Conservation (phyloP, 345 rosid species). For the Sonneratia alba region DNA sequence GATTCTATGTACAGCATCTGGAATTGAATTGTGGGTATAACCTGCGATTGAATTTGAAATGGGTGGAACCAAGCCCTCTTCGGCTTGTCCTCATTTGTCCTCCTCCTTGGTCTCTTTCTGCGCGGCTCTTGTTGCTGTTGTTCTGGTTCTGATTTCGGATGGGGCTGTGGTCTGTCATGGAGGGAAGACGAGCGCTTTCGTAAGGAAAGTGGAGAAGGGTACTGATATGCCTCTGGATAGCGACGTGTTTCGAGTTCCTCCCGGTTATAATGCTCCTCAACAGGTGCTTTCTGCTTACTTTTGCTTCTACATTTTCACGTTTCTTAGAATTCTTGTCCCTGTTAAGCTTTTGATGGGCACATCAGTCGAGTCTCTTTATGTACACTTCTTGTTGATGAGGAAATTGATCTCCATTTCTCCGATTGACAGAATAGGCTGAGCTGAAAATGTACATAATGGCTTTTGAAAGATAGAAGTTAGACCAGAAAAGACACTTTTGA, state of each 20-base stretch:
- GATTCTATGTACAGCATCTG: background rate
- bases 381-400: too few species aligned
- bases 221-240: slow-evolving; percentile 32
- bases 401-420: too few species aligned
- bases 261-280: slow-evolving; percentile 38
- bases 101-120: background rate
- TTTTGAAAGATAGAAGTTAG: too few species aligned
- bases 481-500: background rate
- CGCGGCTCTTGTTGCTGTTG: background rate
- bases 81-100: background rate
- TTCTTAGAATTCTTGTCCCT: background rate
- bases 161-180: slow-evolving; percentile 14
- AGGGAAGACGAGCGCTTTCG: slow-evolving; percentile 31
- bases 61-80: background rate
- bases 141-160: slow-evolving; percentile 5
- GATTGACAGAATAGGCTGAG: too few species aligned
- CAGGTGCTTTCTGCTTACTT: slow-evolving; percentile 20
- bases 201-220: slow-evolving; percentile 28
- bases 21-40: background rate
- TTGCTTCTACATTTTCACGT: background rate
- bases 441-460: too few species aligned
- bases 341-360: background rate
- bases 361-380: too few species aligned
- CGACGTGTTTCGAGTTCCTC: slow-evolving; percentile 29
- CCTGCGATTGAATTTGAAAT: background rate